These are phyloP conservation scores for Ascochyta clinopodiicola DNA, from an alignment of 2,329 filamentous ascomycete genomes.

Conservation along the genomic window DNA sequence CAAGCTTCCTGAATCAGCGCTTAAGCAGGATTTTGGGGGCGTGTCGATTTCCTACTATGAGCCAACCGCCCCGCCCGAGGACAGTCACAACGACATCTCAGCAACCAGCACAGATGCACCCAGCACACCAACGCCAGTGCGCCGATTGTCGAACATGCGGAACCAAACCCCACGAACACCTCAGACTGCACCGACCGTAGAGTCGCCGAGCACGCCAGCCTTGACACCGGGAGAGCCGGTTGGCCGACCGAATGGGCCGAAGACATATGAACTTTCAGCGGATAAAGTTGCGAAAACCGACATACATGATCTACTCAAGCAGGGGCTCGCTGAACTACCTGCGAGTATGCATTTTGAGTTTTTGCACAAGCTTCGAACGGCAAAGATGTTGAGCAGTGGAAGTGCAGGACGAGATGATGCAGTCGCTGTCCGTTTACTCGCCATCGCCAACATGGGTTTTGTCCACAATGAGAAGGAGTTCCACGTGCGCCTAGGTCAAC, in stretches of 20 bases:
- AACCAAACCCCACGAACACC: constrained; percentile 60
- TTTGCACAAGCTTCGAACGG: constrained; percentile 80
- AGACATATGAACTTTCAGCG: constrained; percentile 66
- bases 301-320: constrained; percentile 51
- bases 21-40: constrained; percentile 81
- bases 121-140: constrained; percentile 76
- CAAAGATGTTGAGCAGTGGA: constrained; percentile 77
- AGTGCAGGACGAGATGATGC: constrained; percentile 73
- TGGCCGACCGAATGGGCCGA: constrained; percentile 40
- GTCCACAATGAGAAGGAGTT: constrained; percentile 85
- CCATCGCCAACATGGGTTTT: constrained; percentile 89
- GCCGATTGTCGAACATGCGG: constrained; percentile 65
- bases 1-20: constrained; percentile 48
- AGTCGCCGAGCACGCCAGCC: constrained; percentile 58
- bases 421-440: constrained; percentile 80
- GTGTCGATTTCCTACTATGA: constrained; percentile 82
- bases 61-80: constrained; percentile 42
- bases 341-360: constrained; percentile 79
- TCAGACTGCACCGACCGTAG: constrained; percentile 50
- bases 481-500: constrained; percentile 81
- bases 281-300: constrained; percentile 53
- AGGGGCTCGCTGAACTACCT: constrained; percentile 67
- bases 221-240: constrained; percentile 46
- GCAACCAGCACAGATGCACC: constrained; percentile 55
- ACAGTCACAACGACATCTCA: constrained; percentile 25